These are phyloP conservation scores for Aphanomyces euteiches DNA, from an alignment of 352 stramenopile genomes.

Conservation along the genomic window DNA sequence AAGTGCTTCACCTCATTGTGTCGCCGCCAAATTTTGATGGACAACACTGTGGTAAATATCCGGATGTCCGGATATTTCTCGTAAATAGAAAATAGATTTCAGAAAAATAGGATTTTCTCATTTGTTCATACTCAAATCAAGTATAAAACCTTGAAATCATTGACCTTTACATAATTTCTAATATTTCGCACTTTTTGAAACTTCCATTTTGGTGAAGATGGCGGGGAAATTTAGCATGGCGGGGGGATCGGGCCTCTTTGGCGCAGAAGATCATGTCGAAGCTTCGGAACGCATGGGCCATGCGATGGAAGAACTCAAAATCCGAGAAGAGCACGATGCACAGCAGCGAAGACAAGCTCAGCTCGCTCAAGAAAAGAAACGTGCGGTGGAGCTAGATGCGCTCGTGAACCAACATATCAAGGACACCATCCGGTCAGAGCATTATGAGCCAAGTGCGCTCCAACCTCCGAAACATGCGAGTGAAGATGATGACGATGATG, in stretches of 20 bases:
- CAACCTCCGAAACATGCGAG: neutral
- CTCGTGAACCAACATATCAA: constrained; percentile 21
- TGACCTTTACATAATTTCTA: no score
- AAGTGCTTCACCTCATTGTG: constrained; percentile 8
- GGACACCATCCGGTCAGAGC: constrained; percentile 16
- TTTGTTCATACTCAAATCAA: no score
- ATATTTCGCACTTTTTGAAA: no score
- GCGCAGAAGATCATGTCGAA: constrained; percentile 60
- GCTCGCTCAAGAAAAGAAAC: constrained; percentile 30
- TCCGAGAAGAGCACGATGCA: constrained; percentile 46
- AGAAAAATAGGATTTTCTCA: no score
- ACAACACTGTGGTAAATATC: neutral
- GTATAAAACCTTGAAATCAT: no score
- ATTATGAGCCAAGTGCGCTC: constrained; percentile 3
- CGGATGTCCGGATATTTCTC: neutral
- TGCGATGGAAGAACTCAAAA: constrained; percentile 67
- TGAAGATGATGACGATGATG: constrained; percentile 50
- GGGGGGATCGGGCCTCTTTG: constrained; percentile 67
- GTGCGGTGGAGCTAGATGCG: constrained; percentile 9
- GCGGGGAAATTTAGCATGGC: constrained; percentile 78
- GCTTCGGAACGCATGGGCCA: constrained; percentile 67
- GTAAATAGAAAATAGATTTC: no score
- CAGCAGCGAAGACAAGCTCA: constrained; percentile 29
- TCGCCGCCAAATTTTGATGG: constrained; percentile 1
- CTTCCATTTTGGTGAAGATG: constrained; percentile 36